Evolutionary conservation across 2,329 filamentous ascomycete genomes (phyloP).

Genomic region (Fusarium keratoplasticum): DNA sequence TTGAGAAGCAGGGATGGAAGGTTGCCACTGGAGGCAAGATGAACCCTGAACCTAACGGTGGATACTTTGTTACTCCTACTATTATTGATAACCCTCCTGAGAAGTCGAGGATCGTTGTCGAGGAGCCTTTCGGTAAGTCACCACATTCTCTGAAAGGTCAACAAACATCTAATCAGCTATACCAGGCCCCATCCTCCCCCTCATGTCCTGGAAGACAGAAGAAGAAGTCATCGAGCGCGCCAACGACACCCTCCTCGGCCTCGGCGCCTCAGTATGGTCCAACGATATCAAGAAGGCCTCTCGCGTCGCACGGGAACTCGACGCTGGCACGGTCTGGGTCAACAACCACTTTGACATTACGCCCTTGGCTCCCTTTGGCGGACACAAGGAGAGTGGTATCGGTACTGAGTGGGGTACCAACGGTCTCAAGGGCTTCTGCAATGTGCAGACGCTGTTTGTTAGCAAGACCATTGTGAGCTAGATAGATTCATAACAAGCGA

Average conservation of each 20-base stretch:
- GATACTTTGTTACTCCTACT: constrained; percentile 68
- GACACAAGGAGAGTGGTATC: constrained; percentile 58
- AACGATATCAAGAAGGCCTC: constrained; percentile 62
- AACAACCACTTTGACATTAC: constrained; percentile 65
- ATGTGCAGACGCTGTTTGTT: constrained; percentile 41
- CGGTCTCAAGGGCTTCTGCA: constrained; percentile 51
- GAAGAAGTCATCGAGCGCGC: constrained; percentile 69
- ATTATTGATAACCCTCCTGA: constrained; percentile 71
- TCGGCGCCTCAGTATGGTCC: constrained; percentile 69
- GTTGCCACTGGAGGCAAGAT: constrained; percentile 52
- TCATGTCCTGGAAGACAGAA: constrained; percentile 71
- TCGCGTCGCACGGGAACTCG: constrained; percentile 63
- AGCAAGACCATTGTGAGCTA: constrained; percentile 28
- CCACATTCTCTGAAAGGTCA: too few species aligned
- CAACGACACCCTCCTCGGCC: constrained; percentile 64
- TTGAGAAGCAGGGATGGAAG: constrained; percentile 56
- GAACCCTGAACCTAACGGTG: constrained; percentile 48
- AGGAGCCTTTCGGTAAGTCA: constrained; percentile 61
- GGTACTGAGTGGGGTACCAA: constrained; percentile 55
- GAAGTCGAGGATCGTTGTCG: constrained; percentile 64
- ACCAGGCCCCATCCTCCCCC: constrained; percentile 67
- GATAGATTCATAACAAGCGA: neutral
- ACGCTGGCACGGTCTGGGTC: constrained; percentile 70
- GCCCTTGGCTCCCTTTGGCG: constrained; percentile 53
- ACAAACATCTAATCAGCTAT: too few species aligned